Evolutionary conservation across 352 stramenopile species (phyloP).

Genomic region (Phytophthora cactorum): DNA sequence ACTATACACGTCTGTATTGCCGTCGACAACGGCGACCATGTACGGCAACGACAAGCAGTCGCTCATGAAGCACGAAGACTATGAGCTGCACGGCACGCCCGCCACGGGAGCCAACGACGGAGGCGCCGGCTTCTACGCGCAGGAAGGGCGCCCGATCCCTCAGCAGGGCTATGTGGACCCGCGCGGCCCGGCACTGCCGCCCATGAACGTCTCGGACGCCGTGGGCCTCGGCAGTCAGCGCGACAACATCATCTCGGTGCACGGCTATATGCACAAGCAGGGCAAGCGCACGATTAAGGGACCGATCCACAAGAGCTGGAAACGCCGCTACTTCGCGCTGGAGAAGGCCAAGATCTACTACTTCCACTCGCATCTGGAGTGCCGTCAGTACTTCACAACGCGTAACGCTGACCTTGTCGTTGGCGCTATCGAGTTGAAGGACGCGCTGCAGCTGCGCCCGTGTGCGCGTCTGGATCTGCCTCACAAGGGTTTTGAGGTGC

Average conservation of each 20-base stretch:
- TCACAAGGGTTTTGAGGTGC: conserved; percentile 82
- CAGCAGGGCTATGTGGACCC: conserved; percentile 76
- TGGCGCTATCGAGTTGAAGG: conserved; percentile 83
- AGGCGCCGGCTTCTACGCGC: conserved; percentile 47
- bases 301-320: conserved; percentile 89
- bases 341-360: conserved; percentile 92
- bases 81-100: conserved; percentile 65
- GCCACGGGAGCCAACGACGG: conserved; percentile 59
- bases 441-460: conserved; percentile 82
- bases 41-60: conserved; percentile 50
- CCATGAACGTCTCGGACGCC: conserved; percentile 77
- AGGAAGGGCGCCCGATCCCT: conserved; percentile 52
- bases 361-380: conserved; percentile 88
- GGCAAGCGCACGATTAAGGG: conserved; percentile 89
- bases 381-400: conserved; percentile 88
- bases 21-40: conserved; percentile 33
- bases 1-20: conserved; percentile 8
- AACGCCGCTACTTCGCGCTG: conserved; percentile 85
- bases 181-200: conserved; percentile 63
- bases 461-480: conserved; percentile 83
- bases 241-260: conserved; percentile 90
- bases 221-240: conserved; percentile 57
- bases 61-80: conserved; percentile 53
- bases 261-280: conserved; percentile 92
- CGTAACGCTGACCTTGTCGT: conserved; percentile 84